These are phyloP conservation scores for Globisporangium abappressorium DNA, from an alignment of 352 stramenopile species.

Conservation along the genomic window DNA sequence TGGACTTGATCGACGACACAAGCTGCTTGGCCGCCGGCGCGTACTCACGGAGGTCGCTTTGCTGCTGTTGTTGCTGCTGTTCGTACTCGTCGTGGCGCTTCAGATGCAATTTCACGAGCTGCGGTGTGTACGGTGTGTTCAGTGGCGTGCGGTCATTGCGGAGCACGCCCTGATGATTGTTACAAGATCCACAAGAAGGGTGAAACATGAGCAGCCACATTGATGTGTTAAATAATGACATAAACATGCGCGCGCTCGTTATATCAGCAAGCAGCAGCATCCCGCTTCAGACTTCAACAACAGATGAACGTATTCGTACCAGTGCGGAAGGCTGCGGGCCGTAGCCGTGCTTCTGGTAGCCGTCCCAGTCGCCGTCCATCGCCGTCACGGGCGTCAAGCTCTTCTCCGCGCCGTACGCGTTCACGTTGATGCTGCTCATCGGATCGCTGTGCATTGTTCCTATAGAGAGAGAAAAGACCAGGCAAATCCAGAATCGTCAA, in stretches of 20 bases:
- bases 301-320: constrained; percentile 22
- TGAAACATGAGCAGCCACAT: not conserved
- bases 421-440: constrained; percentile 16
- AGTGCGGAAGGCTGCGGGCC: constrained; percentile 28
- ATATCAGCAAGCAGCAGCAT: constrained; percentile 5
- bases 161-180: constrained; percentile 37
- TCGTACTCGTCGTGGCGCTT: constrained; percentile 59
- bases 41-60: constrained; percentile 24
- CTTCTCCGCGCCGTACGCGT: constrained; percentile 22
- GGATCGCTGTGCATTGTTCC: constrained; percentile 4
- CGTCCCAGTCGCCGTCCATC: constrained; percentile 49
- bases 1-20: constrained; percentile 44
- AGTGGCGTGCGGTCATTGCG: constrained; percentile 75
- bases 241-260: constrained; percentile 5
- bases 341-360: constrained; percentile 51
- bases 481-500: not conserved
- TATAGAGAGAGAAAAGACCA: not conserved
- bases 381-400: constrained; percentile 17
- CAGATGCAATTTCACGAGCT: constrained; percentile 81
- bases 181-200: not conserved
- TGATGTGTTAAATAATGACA: not conserved
- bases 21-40: constrained; percentile 21
- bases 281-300: constrained; percentile 13
- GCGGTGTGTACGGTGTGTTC: constrained; percentile 82
- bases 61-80: constrained; percentile 24